phyloP scores from a whole-genome alignment of 2,329 filamentous ascomycete species.

The Coccinonectria pachysandricola region DNA sequence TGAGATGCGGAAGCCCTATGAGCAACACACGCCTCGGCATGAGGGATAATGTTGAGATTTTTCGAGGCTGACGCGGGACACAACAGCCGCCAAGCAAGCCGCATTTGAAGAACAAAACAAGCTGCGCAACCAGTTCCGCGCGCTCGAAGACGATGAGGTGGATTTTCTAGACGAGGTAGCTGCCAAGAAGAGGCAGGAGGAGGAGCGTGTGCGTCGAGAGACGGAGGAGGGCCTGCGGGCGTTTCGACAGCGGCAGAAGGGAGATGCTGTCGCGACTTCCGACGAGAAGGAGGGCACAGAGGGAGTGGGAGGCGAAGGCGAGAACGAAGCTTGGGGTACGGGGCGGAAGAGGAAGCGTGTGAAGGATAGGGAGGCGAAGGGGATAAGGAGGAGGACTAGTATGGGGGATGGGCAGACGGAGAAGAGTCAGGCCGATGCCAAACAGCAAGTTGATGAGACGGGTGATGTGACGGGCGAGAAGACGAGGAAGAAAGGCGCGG shows the following conservation, averaged over 20 bases:
- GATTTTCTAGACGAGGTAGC: conserved; percentile 59
- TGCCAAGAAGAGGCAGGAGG: conserved; percentile 39
- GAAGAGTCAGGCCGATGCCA: conserved; percentile 7
- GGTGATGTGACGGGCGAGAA: too few species aligned
- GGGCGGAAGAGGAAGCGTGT: conserved; percentile 29
- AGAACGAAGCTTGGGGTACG: conserved; percentile 23
- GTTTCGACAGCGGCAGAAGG: conserved; percentile 43
- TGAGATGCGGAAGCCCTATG: too few species aligned
- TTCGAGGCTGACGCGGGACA: not conserved
- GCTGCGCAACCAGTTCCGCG: conserved; percentile 66
- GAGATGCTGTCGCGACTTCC: conserved; percentile 12
- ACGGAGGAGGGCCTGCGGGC: conserved; percentile 44
- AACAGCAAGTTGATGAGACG: too few species aligned
- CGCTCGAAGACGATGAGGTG: conserved; percentile 69
- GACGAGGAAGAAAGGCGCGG: too few species aligned
- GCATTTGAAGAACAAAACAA: conserved; percentile 66
- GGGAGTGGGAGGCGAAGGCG: conserved; percentile 18
- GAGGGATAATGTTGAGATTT: too few species aligned
- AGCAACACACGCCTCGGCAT: too few species aligned
- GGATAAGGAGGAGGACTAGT: conserved; percentile 18
- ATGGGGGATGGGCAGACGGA: conserved; percentile 6
- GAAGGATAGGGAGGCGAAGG: conserved; percentile 27
- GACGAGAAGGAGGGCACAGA: conserved; percentile 7
- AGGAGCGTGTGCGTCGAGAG: conserved; percentile 43
- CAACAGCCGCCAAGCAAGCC: conserved; percentile 64